Evolutionary conservation across 768 basidiomycete species (phyloP).

Genomic region (Saitozyma sp.): DNA sequence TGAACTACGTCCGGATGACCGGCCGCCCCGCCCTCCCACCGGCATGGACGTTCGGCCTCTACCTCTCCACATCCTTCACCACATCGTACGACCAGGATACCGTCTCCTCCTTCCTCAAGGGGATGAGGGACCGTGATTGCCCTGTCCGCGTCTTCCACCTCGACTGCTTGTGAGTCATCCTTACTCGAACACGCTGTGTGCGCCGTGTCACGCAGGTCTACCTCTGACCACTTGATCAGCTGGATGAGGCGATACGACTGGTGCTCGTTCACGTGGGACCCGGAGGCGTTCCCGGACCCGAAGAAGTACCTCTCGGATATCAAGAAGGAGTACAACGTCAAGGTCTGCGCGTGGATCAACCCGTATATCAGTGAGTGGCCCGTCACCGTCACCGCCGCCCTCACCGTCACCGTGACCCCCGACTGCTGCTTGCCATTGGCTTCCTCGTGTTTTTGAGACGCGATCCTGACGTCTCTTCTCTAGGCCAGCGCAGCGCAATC

Average conservation of each 20-base stretch:
- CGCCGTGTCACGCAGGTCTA: neutral
- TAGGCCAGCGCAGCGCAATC: conserved; percentile 53
- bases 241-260: conserved; percentile 49
- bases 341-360: conserved; percentile 71
- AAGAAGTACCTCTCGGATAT: conserved; percentile 59
- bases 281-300: conserved; percentile 73
- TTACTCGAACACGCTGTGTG: neutral
- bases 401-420: neutral
- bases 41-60: conserved; percentile 73
- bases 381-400: conserved; percentile 45
- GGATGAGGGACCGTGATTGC: conserved; percentile 58
- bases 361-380: conserved; percentile 67
- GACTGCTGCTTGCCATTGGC: neutral
- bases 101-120: conserved; percentile 68
- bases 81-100: conserved; percentile 66
- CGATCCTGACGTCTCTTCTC: neutral
- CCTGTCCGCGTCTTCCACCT: conserved; percentile 69
- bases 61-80: conserved; percentile 75
- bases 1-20: conserved; percentile 31
- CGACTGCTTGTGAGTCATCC: conserved; percentile 58
- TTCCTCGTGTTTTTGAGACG: neutral
- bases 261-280: conserved; percentile 67
- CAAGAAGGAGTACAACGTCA: conserved; percentile 61
- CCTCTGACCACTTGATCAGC: conserved; percentile 11
- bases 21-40: conserved; percentile 58